phyloP scores from a whole-genome alignment of 2,329 filamentous ascomycete genomes.

The Claviceps sp. region DNA sequence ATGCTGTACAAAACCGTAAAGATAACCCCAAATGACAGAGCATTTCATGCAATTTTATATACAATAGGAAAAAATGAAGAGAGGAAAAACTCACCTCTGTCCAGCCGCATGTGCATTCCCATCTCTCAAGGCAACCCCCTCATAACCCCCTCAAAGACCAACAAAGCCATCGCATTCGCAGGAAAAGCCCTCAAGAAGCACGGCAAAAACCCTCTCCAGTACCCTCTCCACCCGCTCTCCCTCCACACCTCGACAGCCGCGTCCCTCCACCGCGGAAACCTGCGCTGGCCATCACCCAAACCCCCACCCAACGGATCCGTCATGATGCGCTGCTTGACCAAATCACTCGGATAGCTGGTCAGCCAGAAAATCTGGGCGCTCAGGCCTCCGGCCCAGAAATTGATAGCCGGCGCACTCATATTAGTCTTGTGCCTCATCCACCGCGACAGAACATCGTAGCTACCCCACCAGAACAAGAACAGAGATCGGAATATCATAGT shows the following conservation, averaged over 20 bases:
- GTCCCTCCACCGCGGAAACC: slow-evolving; percentile 64
- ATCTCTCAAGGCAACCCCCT: slow-evolving; percentile 36
- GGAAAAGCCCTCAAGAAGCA: slow-evolving; percentile 92
- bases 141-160: slow-evolving; percentile 91
- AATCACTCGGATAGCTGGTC: slow-evolving; percentile 79
- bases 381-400: slow-evolving; percentile 94
- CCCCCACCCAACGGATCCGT: slow-evolving; percentile 72
- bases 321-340: slow-evolving; percentile 96
- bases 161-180: slow-evolving; percentile 84
- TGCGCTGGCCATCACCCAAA: slow-evolving; percentile 51
- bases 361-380: slow-evolving; percentile 94
- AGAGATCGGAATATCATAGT: slow-evolving; percentile 82
- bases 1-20: neutral
- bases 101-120: neutral
- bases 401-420: slow-evolving; percentile 66
- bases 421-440: slow-evolving; percentile 51
- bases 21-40: neutral
- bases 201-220: slow-evolving; percentile 86
- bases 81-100: neutral
- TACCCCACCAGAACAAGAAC: slow-evolving; percentile 99
- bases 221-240: slow-evolving; percentile 66
- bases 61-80: neutral
- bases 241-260: slow-evolving; percentile 65
- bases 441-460: slow-evolving; percentile 73
- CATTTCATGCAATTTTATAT: neutral